These are phyloP conservation scores for Microstroma glucosiphilum DNA, from an alignment of 1,284 basidiomycete genomes.

Conservation along the genomic window DNA sequence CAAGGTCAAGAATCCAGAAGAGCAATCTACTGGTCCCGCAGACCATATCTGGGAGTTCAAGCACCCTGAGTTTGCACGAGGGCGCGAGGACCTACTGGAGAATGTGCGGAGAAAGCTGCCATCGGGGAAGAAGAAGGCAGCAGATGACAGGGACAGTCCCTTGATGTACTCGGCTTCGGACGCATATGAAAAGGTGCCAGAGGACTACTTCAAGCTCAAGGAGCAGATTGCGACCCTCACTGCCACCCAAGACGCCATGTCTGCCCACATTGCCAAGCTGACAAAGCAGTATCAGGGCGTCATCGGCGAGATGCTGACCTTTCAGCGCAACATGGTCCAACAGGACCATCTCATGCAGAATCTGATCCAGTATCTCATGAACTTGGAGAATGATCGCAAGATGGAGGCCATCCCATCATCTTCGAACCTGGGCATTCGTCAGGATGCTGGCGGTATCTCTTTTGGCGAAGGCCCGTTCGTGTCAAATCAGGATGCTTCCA, in stretches of 20 bases:
- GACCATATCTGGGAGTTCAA: slow-evolving; percentile 81
- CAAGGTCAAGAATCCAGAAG: slow-evolving; percentile 73
- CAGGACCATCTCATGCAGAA: slow-evolving; percentile 78
- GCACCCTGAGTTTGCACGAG: slow-evolving; percentile 71
- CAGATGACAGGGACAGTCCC: slow-evolving; percentile 23
- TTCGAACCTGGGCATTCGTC: background rate
- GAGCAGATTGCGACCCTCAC: slow-evolving; percentile 35
- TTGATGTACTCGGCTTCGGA: slow-evolving; percentile 19
- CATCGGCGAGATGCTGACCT: slow-evolving; percentile 72
- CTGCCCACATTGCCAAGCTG: slow-evolving; percentile 57
- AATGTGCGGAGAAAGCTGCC: slow-evolving; percentile 86
- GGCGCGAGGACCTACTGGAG: slow-evolving; percentile 75
- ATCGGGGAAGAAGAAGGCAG: slow-evolving; percentile 51
- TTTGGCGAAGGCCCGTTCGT: background rate
- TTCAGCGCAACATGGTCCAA: slow-evolving; percentile 75
- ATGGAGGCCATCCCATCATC: slow-evolving; percentile 9
- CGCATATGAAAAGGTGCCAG: slow-evolving; percentile 21
- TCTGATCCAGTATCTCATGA: slow-evolving; percentile 72
- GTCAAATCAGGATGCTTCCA: background rate
- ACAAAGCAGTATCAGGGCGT: slow-evolving; percentile 72
- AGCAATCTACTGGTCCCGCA: slow-evolving; percentile 61
- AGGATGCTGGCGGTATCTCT: no score
- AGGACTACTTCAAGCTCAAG: slow-evolving; percentile 34
- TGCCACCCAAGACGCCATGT: slow-evolving; percentile 41
- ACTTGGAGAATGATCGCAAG: slow-evolving; percentile 40